phyloP scores from a whole-genome alignment of 106 monocot genomes.

The Dendrobium chrysotoxum region DNA sequence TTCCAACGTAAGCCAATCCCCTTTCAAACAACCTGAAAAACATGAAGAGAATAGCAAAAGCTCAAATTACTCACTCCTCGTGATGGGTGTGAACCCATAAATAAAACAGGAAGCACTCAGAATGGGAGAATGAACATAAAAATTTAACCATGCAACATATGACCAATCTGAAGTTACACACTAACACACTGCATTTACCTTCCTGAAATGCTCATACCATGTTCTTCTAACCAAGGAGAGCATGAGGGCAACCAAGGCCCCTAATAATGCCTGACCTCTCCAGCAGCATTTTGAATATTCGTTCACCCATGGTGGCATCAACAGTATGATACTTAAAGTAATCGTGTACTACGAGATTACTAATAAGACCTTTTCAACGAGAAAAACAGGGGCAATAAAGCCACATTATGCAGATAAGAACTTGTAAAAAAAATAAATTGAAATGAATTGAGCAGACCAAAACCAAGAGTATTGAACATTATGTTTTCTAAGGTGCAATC shows the following conservation, averaged over 20 bases:
- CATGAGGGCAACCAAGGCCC: conserved; percentile 29
- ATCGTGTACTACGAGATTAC: conserved; percentile 34
- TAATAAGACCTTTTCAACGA: conserved; percentile 24
- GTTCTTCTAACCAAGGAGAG: conserved; percentile 34
- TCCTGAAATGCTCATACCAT: conserved; percentile 45
- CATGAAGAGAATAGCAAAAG: conserved; percentile 10
- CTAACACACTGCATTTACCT: conserved; percentile 63
- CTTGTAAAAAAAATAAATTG: conserved; percentile 1
- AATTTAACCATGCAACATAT: background rate
- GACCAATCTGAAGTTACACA: conserved; percentile 33
- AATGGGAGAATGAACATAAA: conserved; percentile 2
- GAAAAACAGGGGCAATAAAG: conserved; percentile 14
- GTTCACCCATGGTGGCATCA: conserved; percentile 50
- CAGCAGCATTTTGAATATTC: conserved; percentile 45
- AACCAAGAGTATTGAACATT: conserved; percentile 24
- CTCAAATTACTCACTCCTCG: background rate
- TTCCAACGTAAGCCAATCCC: conserved; percentile 94
- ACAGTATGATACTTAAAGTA: conserved; percentile 34
- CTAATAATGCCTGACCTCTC: conserved; percentile 39
- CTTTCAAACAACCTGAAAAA: conserved; percentile 87
- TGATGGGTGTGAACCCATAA: background rate
- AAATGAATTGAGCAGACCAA: conserved; percentile 1
- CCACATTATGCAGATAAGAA: conserved; percentile 14
- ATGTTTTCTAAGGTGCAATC: conserved; percentile 29
- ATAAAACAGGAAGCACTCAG: background rate